A percentile compares a stretch with the other conserved stretches of the same genome.
These are phyloP conservation scores for Lepiota venenata DNA, from an alignment of 768 basidiomycete species.

Conservation along the genomic window DNA sequence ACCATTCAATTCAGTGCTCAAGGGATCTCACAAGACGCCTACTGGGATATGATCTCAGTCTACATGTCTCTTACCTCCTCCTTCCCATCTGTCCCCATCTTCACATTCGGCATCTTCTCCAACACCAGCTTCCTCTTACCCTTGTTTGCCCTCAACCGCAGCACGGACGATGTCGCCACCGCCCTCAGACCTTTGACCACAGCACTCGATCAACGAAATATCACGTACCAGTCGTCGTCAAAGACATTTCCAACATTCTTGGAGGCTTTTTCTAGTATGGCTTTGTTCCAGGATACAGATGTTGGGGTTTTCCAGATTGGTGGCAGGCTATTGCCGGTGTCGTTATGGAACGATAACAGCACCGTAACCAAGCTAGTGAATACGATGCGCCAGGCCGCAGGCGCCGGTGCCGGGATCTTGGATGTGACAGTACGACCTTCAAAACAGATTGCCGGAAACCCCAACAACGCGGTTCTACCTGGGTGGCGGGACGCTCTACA, in stretches of 20 bases:
- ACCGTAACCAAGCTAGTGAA: not conserved
- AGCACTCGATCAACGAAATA: constrained; percentile 6
- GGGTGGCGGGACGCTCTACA: constrained; percentile 5
- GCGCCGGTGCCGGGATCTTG: constrained; percentile 11
- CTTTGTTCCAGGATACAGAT: constrained; percentile 12
- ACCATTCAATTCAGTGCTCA: not conserved
- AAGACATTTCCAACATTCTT: constrained; percentile 16
- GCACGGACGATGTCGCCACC: constrained; percentile 1
- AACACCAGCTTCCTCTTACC: not conserved
- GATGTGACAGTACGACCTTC: constrained; percentile 11
- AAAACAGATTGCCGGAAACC: not conserved
- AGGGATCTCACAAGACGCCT: constrained; percentile 8
- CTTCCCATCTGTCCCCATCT: constrained; percentile 13
- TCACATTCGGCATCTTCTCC: constrained; percentile 10
- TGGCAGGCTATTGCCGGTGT: constrained; percentile 12
- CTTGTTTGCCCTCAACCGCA: constrained; percentile 11
- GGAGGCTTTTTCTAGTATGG: constrained; percentile 14
- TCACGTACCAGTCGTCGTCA: constrained; percentile 7
- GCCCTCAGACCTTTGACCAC: constrained; percentile 14
- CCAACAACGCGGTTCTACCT: constrained; percentile 11
- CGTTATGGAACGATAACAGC: constrained; percentile 8
- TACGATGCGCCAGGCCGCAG: constrained; percentile 6
- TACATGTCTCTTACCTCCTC: constrained; percentile 13
- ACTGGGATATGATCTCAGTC: constrained; percentile 14
- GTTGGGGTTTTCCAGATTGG: constrained; percentile 7